phyloP scores from a whole-genome alignment of 129 eudicot species.

The Silybum marianum region DNA sequence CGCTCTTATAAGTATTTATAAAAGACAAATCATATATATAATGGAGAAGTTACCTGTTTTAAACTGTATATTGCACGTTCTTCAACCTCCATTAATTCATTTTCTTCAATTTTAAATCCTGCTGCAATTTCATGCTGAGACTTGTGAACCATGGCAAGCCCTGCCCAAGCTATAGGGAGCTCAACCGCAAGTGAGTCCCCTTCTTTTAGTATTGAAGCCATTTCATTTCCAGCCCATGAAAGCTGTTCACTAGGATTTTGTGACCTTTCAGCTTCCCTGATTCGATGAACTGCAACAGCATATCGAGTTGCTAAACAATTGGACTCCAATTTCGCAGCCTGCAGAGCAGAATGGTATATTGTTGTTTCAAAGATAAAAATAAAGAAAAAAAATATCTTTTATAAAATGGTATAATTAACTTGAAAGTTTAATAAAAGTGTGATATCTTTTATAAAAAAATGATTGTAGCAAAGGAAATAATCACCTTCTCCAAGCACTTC shows the following conservation, averaged over 20 bases:
- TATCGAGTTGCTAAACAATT: conserved; percentile 91
- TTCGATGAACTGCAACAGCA: conserved; percentile 89
- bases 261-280: conserved; percentile 90
- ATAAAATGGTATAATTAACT: not conserved
- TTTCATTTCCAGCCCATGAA: conserved; percentile 97
- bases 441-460: conserved; percentile 2
- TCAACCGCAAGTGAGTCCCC: conserved; percentile 73
- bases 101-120: conserved; percentile 73
- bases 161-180: conserved; percentile 91
- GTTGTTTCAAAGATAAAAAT: not conserved
- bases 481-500: conserved; percentile 93
- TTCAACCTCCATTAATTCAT: conserved; percentile 73
- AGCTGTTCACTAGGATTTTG: conserved; percentile 95
- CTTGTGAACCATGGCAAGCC: conserved; percentile 91
- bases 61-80: conserved; percentile 75
- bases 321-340: conserved; percentile 98
- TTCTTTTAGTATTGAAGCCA: conserved; percentile 90
- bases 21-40: not conserved
- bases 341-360: conserved; percentile 13
- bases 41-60: conserved; percentile 62
- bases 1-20: not conserved
- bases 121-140: conserved; percentile 96
- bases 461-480: conserved; percentile 18
- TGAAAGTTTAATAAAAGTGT: conserved; percentile 4
- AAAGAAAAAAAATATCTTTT: not conserved